phyloP scores from a whole-genome alignment of 2,329 filamentous ascomycete species.

The Claviceps fusiformis region DNA sequence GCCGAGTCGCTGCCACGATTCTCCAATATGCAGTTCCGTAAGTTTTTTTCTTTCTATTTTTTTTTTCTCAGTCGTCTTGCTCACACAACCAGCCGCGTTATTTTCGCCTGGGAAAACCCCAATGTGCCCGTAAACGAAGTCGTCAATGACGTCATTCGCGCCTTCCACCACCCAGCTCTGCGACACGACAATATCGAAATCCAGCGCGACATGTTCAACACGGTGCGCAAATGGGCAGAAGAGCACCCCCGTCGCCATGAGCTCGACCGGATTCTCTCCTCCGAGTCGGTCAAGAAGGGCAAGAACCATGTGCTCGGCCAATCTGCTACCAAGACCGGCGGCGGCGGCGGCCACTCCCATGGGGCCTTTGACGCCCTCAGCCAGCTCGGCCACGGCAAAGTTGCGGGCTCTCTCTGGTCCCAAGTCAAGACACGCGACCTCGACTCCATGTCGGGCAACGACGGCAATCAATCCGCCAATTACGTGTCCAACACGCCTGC shows the following conservation, averaged over 20 bases:
- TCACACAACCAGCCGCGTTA: conserved; percentile 38
- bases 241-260: conserved; percentile 51
- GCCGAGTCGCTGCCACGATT: conserved; percentile 58
- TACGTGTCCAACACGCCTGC: conserved; percentile 27
- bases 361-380: conserved; percentile 29
- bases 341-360: conserved; percentile 25
- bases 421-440: conserved; percentile 47
- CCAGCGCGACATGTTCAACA: conserved; percentile 78
- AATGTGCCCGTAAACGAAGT: conserved; percentile 74
- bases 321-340: conserved; percentile 15
- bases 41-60: conserved; percentile 16
- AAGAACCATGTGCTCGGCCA: conserved; percentile 57
- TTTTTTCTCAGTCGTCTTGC: not conserved
- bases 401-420: conserved; percentile 45
- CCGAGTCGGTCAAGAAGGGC: conserved; percentile 69
- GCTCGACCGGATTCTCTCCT: conserved; percentile 63
- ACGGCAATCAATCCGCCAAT: conserved; percentile 24
- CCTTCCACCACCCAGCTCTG: conserved; percentile 83
- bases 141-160: conserved; percentile 62
- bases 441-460: conserved; percentile 37
- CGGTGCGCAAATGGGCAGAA: conserved; percentile 69
- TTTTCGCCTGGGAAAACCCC: conserved; percentile 89
- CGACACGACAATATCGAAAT: conserved; percentile 65
- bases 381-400: conserved; percentile 40
- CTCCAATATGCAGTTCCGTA: conserved; percentile 76